Base-by-base conservation (phyloP, 2,329 filamentous ascomycete species). In the Fusarium udum region DNA sequence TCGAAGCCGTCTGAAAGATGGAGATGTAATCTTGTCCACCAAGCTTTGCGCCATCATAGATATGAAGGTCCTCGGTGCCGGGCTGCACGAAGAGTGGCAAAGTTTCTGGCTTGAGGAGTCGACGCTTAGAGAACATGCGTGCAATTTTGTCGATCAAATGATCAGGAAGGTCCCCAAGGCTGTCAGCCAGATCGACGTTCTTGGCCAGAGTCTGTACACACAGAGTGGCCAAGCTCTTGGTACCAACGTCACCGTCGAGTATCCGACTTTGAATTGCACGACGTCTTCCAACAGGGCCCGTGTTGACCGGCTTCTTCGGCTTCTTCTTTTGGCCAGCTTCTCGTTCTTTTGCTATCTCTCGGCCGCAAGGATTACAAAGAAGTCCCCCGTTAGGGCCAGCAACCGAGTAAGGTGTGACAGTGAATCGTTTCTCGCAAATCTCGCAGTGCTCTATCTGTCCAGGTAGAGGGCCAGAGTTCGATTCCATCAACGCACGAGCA, bases 371-470 rank as follows among this genome's bases (percentile, higher is more conserved):
- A 7, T 87, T 87, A 79, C 95, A 98, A 4, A 98, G 85, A n/a
- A 98, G 85, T 22, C 94, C 94, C 8, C 95, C 95, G n/a, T 92
- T 87, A 1, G 93, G 92, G 1, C 93, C 94, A 34, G 91, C 89
- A 73, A 94, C 92, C 71, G 92, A 95, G 83, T 98, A 98, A 1
- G 94, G 89, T 0, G 95, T 98, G 49, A 98, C 95, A 0, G 94
- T 97, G 79, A 98, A 98, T 42, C 95, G 91, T 80, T 96, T 97
- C 48, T 88, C 87, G 81, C 95, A 98, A 7, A 91, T 84, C 71
- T 93, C 94, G 79, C 95, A 98, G 74, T 97, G 95, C 72, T 93
- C 94, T 78, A 95, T 89, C 81, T 98, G 95, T 6, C 94, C 95
- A 4, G 94, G 93, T n/a, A 92, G 80, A 4, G 91, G 91, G 37